Evolutionary conservation across 192 early-diverging fungal genomes (phyloP), one percentile per base, ranked within the genome.

Genomic region (Backusella tuberculispora): DNA sequence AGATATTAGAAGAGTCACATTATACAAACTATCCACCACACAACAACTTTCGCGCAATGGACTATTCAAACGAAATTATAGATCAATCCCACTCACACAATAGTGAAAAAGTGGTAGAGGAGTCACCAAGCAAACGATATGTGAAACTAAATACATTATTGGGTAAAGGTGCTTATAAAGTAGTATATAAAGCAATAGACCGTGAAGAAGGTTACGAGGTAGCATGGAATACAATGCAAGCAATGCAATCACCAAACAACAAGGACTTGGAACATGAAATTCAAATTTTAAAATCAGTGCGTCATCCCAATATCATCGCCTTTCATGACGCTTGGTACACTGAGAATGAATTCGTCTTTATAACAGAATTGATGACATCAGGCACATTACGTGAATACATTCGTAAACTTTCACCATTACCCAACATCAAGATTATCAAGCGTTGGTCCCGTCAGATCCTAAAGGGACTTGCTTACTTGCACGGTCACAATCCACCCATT

Each of bases 321-420:
- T 86, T 94, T 71, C 85, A 86, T 77, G 84, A 88, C 66, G 86
- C 87, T 10, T 94, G 92, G 92, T 89, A 83, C 38, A 83, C 79
- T 19, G 81, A 78, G 53, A 85, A 86, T 66, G 83, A 89, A 66
- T 84, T 96, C 53, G 89, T 87, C 63, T 96, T 96, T 79, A 88
- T 96, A 17, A 96, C 95, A 15, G 95, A 96, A 74, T 83, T 96
- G 63, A 96, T 96, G 95, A 92, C 92, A 8, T 92, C 92, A 9
- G 94, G 94, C 15, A 95, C 94, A 4, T 79, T 96, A 42, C 92
- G 91, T 70, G 83, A 86, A 63, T 96, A 94, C 74, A 86, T 94
- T 56, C 83, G 87, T 38, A 94, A 93, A 75, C 85, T 90, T 0
- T 90, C 91, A 56, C 50, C 50, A 1, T 72, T 88, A 14, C 86